A percentile compares a stretch with the other conserved stretches of the same genome.
These are phyloP conservation scores for Boechera stricta DNA, from an alignment of 345 rosid species.

Conservation along the genomic window DNA sequence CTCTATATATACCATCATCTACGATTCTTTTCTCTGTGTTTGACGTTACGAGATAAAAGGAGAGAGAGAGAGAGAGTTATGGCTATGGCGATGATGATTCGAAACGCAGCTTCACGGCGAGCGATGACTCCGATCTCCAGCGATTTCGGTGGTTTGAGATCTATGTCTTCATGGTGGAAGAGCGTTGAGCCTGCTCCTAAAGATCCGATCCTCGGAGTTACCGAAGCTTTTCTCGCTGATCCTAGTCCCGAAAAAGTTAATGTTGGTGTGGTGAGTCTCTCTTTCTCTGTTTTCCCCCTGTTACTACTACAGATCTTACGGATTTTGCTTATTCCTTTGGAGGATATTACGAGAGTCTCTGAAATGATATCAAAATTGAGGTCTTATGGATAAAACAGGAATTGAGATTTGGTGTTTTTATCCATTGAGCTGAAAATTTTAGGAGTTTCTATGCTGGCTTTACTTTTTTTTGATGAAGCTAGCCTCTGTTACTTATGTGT, in stretches of 20 bases:
- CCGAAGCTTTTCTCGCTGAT: constrained; percentile 97
- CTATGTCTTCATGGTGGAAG: constrained; percentile 88
- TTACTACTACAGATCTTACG: neutral
- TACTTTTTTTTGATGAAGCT: constrained; percentile 20
- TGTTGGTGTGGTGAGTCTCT: constrained; percentile 87
- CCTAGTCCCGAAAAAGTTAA: constrained; percentile 81
- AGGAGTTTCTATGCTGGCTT: constrained; percentile 16
- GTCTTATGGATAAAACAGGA: neutral
- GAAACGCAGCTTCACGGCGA: constrained; percentile 44
- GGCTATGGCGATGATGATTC: constrained; percentile 47
- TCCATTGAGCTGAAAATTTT: neutral
- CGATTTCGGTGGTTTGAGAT: constrained; percentile 57
- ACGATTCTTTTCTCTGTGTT: neutral
- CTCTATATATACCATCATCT: neutral
- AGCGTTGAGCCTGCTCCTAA: constrained; percentile 88
- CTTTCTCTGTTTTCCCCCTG: constrained; percentile 13
- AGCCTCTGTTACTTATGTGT: neutral
- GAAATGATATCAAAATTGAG: constrained; percentile 1
- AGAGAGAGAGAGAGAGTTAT: neutral
- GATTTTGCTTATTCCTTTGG: neutral
- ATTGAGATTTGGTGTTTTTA: neutral
- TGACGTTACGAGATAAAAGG: neutral
- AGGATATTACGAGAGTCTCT: neutral
- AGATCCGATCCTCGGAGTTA: constrained; percentile 96
- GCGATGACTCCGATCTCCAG: constrained; percentile 42